phyloP scores from a whole-genome alignment of 495 filamentous ascomycete species.

The Penicillium desertorum region DNA sequence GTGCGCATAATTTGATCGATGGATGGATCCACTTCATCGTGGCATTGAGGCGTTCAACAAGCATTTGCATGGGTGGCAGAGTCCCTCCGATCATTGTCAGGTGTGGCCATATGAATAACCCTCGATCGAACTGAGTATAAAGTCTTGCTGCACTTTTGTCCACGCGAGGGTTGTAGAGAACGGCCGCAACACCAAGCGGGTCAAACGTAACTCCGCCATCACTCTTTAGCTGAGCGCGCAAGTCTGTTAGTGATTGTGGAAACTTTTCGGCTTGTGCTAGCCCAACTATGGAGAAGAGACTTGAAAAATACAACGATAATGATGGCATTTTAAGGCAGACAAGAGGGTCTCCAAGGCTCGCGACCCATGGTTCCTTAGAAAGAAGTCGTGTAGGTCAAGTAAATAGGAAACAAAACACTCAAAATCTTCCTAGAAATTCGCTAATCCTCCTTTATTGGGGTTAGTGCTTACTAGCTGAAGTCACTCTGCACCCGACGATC shows the following conservation, averaged over 20 bases:
- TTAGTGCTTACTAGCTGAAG: slow-evolving; percentile 4
- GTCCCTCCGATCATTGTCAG: slow-evolving; percentile 35
- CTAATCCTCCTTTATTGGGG: not conserved
- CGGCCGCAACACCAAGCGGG: slow-evolving; percentile 33
- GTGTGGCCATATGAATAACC: slow-evolving; percentile 33
- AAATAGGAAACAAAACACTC: not conserved
- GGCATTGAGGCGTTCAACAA: slow-evolving; percentile 30
- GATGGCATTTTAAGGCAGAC: not conserved
- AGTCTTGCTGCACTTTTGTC: slow-evolving; percentile 28
- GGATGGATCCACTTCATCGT: slow-evolving; percentile 27
- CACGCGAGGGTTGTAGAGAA: slow-evolving; percentile 32
- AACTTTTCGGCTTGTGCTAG: not conserved
- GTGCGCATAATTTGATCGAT: slow-evolving; percentile 29
- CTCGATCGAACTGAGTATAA: slow-evolving; percentile 31
- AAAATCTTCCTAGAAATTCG: not conserved
- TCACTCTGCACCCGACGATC: not conserved
- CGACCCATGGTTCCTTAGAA: not conserved
- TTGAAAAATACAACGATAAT: not conserved
- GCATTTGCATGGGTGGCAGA: slow-evolving; percentile 30
- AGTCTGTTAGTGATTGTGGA: slow-evolving; percentile 4
- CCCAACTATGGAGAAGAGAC: not conserved
- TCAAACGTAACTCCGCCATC: slow-evolving; percentile 29
- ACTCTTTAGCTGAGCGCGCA: slow-evolving; percentile 8
- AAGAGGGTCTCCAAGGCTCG: not conserved
- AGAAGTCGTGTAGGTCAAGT: too few relatives aligned